Evolutionary conservation across 192 early-diverging fungal species (phyloP).

Genomic region (Backusella tarrabulga): DNA sequence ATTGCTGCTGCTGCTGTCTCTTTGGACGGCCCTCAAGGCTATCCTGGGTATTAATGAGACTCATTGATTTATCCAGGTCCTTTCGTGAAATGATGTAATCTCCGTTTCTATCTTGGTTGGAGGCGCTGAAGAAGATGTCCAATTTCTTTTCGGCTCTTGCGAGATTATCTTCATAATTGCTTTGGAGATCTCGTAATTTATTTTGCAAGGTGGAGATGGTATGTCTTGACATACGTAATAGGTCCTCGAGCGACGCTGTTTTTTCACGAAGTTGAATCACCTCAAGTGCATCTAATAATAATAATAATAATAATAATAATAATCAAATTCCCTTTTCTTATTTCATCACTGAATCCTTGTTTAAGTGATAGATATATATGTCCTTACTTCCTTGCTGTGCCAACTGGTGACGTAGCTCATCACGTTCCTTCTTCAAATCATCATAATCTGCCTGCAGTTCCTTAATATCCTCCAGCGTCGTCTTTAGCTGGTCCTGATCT

Average conservation of each 20-base stretch:
- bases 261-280: constrained; percentile 54
- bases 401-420: constrained; percentile 64
- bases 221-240: constrained; percentile 69
- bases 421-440: constrained; percentile 59
- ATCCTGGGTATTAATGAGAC: constrained; percentile 32
- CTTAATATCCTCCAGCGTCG: constrained; percentile 66
- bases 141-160: constrained; percentile 22
- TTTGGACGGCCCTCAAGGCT: constrained; percentile 24
- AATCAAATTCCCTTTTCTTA: background rate
- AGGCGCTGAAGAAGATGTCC: constrained; percentile 13
- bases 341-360: background rate
- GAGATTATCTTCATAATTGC: constrained; percentile 66
- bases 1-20: background rate
- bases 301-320: background rate
- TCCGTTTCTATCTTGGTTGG: constrained; percentile 33
- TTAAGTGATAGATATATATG: background rate
- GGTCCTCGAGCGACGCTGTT: constrained; percentile 38
- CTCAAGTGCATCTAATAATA: constrained; percentile 21
- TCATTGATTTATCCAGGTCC: constrained; percentile 19
- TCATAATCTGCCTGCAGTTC: constrained; percentile 64
- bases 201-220: constrained; percentile 73
- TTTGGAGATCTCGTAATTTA: constrained; percentile 66
- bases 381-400: constrained; percentile 47
- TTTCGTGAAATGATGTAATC: background rate
- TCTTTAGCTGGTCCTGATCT: constrained; percentile 75